phyloP scores from a whole-genome alignment of 2,329 filamentous ascomycete genomes.

The Cryphonectria nitschkei region DNA sequence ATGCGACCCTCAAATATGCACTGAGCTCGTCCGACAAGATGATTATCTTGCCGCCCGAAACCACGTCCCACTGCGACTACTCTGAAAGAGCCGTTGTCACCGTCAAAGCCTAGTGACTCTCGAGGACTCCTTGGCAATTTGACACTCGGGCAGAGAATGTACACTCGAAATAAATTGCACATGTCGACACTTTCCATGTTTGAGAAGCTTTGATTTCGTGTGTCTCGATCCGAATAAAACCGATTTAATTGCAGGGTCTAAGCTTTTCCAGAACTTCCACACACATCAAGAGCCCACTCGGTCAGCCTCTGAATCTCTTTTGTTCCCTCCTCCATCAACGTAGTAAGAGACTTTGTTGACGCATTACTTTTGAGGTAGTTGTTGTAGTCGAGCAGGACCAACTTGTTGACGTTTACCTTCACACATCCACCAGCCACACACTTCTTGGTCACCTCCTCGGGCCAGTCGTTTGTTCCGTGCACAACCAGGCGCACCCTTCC shows the following conservation, averaged over 20 bases:
- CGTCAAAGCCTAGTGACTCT: too few species aligned
- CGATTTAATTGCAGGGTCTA: not conserved
- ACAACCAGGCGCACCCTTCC: conserved; percentile 51
- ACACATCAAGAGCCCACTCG: conserved; percentile 26
- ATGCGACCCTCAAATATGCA: too few species aligned
- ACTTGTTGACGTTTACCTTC: conserved; percentile 46
- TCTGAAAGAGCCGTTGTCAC: too few species aligned
- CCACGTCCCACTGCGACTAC: too few species aligned
- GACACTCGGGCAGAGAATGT: too few species aligned
- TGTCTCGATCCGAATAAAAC: too few species aligned
- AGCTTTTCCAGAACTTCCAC: conserved; percentile 23
- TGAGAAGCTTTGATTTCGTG: too few species aligned
- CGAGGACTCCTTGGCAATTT: too few species aligned
- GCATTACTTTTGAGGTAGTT: conserved; percentile 25
- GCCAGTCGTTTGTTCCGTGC: conserved; percentile 53
- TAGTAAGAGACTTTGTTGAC: conserved; percentile 16
- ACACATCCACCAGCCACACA: conserved; percentile 51
- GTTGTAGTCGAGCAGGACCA: conserved; percentile 26
- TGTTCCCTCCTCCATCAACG: conserved; percentile 25
- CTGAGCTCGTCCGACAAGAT: too few species aligned
- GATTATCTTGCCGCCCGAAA: too few species aligned
- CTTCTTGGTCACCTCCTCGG: conserved; percentile 46
- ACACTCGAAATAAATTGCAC: too few species aligned
- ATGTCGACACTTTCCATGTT: too few species aligned
- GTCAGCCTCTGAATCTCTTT: conserved; percentile 26